phyloP scores from a whole-genome alignment of 2,329 filamentous ascomycete genomes.

The Colletotrichum ledebouriae region DNA sequence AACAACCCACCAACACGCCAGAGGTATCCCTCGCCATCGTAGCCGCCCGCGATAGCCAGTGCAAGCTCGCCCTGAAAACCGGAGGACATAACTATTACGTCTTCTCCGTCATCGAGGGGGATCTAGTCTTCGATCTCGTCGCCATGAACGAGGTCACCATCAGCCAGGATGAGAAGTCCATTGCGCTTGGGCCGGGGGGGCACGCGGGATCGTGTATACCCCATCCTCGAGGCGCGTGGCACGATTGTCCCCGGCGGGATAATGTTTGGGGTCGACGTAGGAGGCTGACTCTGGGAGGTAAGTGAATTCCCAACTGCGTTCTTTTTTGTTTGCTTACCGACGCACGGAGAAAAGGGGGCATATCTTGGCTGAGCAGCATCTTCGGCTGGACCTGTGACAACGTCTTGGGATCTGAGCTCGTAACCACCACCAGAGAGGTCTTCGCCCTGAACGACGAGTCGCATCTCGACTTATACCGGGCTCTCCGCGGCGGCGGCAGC shows the following conservation, averaged over 20 bases:
- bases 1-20: background rate
- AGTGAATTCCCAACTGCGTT: background rate
- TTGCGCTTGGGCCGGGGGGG: slow-evolving; percentile 54
- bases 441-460: too few relatives aligned
- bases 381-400: too few relatives aligned
- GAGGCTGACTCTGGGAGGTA: slow-evolving; percentile 47
- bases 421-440: too few relatives aligned
- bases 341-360: slow-evolving; percentile 22
- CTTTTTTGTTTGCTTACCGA: background rate
- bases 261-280: slow-evolving; percentile 44
- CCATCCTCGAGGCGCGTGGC: slow-evolving; percentile 49
- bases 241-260: slow-evolving; percentile 56
- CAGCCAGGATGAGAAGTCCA: slow-evolving; percentile 43
- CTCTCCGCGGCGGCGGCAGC: too few relatives aligned
- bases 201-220: slow-evolving; percentile 56
- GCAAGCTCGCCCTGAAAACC: slow-evolving; percentile 56
- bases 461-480: too few relatives aligned
- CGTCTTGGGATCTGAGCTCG: too few relatives aligned
- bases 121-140: slow-evolving; percentile 51
- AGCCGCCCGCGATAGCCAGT: slow-evolving; percentile 20
- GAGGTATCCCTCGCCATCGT: slow-evolving; percentile 44
- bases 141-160: slow-evolving; percentile 52
- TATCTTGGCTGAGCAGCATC: too few relatives aligned
- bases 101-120: slow-evolving; percentile 52
- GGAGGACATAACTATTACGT: slow-evolving; percentile 61